Percentiles rank a stretch among this genome's conserved stretches.
Conservation (phyloP, 176 grass and related monocot species). For the Triticum monococcum region DNA sequence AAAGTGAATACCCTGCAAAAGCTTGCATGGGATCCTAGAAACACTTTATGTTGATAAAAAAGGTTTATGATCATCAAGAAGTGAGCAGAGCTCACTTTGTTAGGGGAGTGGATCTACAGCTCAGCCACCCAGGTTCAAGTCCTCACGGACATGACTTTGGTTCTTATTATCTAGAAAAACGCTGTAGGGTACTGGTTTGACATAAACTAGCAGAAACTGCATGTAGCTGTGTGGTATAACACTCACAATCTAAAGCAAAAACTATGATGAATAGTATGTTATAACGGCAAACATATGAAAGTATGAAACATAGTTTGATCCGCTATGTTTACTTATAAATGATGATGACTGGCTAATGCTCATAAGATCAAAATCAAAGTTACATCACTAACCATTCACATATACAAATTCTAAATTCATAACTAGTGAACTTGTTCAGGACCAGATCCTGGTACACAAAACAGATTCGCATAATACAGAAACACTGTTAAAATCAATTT, state of each 20-base stretch:
- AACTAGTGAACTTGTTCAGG: constrained; percentile 16
- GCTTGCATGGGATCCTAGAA: constrained; percentile 6
- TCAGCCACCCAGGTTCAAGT: too few species aligned
- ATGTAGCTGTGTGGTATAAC: background rate
- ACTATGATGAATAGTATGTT: constrained; percentile 1
- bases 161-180: too few species aligned
- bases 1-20: constrained; percentile 24
- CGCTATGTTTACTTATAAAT: background rate
- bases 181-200: background rate
- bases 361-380: background rate
- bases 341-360: background rate
- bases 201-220: background rate
- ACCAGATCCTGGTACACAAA: background rate
- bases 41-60: constrained; percentile 8
- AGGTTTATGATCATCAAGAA: background rate
- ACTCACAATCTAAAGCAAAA: constrained; percentile 12
- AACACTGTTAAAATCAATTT: background rate
- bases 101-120: too few species aligned
- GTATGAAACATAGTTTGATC: constrained; percentile 2
- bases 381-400: background rate
- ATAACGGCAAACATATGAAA: background rate
- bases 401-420: background rate
- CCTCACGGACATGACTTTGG: too few species aligned
- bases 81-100: too few species aligned
- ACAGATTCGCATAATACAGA: background rate